Conservation (phyloP, 352 stramenopile genomes). For the Pythium sp. region DNA sequence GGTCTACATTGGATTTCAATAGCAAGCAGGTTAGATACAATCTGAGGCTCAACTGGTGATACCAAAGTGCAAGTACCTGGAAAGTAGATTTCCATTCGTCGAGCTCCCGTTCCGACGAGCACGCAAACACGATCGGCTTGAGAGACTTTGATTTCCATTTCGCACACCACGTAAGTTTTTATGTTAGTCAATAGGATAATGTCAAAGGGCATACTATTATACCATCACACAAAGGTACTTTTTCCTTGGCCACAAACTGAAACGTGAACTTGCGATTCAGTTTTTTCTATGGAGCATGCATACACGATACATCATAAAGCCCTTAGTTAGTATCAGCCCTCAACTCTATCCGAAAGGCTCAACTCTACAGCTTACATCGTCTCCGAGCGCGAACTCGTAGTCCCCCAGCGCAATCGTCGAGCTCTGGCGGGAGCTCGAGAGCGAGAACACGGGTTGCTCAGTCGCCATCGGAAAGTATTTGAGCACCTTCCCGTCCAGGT, state of each 20-base stretch:
- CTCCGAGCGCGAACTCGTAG: constrained; percentile 40
- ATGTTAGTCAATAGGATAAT: too few species aligned
- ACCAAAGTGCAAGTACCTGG: constrained; percentile 20
- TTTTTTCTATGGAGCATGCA: constrained; percentile 36
- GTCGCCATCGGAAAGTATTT: constrained; percentile 75
- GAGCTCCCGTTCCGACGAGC: constrained; percentile 49
- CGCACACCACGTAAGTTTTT: too few species aligned
- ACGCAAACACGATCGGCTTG: constrained; percentile 64
- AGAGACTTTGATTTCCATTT: constrained; percentile 21
- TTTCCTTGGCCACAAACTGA: constrained; percentile 49
- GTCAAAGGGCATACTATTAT: too few species aligned
- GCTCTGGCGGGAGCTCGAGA: constrained; percentile 48
- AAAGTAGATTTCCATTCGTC: constrained; percentile 57
- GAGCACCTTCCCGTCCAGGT: constrained; percentile 64
- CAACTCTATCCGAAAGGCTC: background rate
- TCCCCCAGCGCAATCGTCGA: constrained; percentile 41
- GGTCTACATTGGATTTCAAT: background rate
- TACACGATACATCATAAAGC: background rate
- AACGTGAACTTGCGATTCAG: constrained; percentile 63
- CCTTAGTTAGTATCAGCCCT: background rate
- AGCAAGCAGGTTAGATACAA: background rate
- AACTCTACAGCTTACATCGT: constrained; percentile 34
- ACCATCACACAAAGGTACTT: constrained; percentile 24
- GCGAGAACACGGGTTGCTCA: constrained; percentile 53
- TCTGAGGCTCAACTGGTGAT: background rate